phyloP scores from a whole-genome alignment of 345 rosid genomes.

The Acer yangbiense region DNA sequence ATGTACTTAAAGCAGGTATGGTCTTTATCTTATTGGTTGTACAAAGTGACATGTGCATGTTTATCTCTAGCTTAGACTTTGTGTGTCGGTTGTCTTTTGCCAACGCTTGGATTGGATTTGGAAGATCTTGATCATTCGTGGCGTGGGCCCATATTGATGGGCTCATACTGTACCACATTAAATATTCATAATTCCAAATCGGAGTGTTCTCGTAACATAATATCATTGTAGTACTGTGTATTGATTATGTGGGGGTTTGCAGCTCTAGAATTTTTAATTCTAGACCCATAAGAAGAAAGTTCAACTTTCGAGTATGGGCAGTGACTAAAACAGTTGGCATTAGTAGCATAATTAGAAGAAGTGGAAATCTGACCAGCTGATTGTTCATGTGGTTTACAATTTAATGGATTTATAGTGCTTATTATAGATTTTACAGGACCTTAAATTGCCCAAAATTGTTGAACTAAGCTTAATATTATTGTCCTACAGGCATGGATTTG shows the following conservation, averaged over 20 bases:
- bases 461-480: background rate
- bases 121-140: background rate
- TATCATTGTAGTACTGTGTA: too few species aligned
- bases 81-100: background rate
- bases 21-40: background rate
- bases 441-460: background rate
- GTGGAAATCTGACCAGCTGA: background rate
- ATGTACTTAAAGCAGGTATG: constrained; percentile 79
- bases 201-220: too few species aligned
- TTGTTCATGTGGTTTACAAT: background rate
- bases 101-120: background rate
- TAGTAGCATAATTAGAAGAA: too few species aligned
- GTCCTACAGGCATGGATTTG: constrained; percentile 79
- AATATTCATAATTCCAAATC: too few species aligned
- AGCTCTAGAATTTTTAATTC: too few species aligned
- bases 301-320: background rate
- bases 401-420: background rate
- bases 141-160: background rate
- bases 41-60: constrained; percentile 20
- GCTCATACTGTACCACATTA: background rate
- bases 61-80: background rate
- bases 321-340: background rate
- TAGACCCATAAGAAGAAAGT: background rate
- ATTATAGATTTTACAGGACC: background rate
- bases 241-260: too few species aligned